These are phyloP conservation scores for Oryza punctata DNA, from an alignment of 176 grass and related monocot species.

Conservation along the genomic window DNA sequence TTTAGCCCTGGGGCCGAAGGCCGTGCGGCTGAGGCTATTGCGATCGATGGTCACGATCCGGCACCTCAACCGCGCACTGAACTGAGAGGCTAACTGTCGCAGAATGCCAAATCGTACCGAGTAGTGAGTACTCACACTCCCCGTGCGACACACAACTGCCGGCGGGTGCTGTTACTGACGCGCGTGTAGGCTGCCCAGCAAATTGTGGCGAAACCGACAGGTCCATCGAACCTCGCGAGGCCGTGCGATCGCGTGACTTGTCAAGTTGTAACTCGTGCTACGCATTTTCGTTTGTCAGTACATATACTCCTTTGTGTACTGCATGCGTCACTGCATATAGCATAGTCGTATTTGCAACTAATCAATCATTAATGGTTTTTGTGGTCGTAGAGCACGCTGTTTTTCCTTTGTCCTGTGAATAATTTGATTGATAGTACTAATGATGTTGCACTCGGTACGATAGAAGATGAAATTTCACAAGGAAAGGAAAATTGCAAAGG, in stretches of 20 bases:
- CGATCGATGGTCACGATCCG: conserved; percentile 3
- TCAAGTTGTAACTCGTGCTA: neutral
- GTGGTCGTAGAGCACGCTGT: neutral
- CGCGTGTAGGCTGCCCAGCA: neutral
- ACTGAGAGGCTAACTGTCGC: neutral
- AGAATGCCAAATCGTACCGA: neutral
- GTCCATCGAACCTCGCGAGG: neutral
- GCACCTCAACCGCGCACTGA: neutral
- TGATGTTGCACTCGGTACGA: neutral
- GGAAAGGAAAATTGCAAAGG: neutral
- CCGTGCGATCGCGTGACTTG: neutral
- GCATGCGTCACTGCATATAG: neutral
- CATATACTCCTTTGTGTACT: neutral
- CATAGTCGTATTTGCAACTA: neutral
- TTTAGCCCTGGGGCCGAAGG: neutral
- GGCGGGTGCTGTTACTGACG: neutral
- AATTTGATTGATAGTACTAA: neutral
- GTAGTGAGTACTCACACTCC: neutral
- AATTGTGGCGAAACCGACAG: neutral
- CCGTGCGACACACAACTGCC: neutral
- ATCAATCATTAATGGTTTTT: neutral
- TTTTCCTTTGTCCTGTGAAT: neutral
- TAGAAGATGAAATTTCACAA: neutral
- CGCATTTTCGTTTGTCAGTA: neutral
- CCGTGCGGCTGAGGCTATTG: neutral